A percentile compares a stretch with the other conserved stretches of the same genome.
Evolutionary conservation across 768 basidiomycete species (phyloP).

Genomic region (Russula virescens): DNA sequence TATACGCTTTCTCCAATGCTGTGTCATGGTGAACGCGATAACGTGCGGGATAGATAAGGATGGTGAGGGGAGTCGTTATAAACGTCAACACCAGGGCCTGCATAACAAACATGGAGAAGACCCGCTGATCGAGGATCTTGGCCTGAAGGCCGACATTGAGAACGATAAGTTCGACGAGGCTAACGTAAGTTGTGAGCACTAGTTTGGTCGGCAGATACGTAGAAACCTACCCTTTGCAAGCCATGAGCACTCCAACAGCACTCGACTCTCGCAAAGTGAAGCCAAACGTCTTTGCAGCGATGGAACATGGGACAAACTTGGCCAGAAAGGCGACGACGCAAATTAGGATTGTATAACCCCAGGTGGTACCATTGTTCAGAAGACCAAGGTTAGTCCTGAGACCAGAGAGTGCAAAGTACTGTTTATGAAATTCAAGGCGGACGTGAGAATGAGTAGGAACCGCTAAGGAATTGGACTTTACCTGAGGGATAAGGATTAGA

Average conservation of each 20-base stretch:
- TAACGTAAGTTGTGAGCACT: constrained; percentile 25
- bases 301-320: constrained; percentile 71
- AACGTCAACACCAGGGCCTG: constrained; percentile 72
- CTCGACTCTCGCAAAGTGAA: constrained; percentile 74
- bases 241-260: constrained; percentile 85
- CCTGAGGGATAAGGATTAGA: constrained; percentile 70
- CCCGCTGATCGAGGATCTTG: constrained; percentile 51
- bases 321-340: constrained; percentile 69
- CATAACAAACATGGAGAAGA: constrained; percentile 89
- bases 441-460: background rate
- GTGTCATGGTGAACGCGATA: constrained; percentile 40
- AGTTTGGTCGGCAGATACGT: background rate
- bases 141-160: constrained; percentile 81
- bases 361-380: constrained; percentile 66
- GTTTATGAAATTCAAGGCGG: constrained; percentile 20
- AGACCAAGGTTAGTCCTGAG: constrained; percentile 74
- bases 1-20: constrained; percentile 15
- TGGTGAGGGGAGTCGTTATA: constrained; percentile 78
- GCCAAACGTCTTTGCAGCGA: constrained; percentile 51
- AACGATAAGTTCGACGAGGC: constrained; percentile 83
- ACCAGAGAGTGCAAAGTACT: constrained; percentile 81
- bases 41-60: constrained; percentile 67
- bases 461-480: constrained; percentile 33
- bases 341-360: constrained; percentile 77
- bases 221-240: constrained; percentile 75